A percentile compares a stretch with the other conserved stretches of the same genome.
Conservation (phyloP, 2,329 filamentous ascomycete genomes). For the Ceratocystis destructans region DNA sequence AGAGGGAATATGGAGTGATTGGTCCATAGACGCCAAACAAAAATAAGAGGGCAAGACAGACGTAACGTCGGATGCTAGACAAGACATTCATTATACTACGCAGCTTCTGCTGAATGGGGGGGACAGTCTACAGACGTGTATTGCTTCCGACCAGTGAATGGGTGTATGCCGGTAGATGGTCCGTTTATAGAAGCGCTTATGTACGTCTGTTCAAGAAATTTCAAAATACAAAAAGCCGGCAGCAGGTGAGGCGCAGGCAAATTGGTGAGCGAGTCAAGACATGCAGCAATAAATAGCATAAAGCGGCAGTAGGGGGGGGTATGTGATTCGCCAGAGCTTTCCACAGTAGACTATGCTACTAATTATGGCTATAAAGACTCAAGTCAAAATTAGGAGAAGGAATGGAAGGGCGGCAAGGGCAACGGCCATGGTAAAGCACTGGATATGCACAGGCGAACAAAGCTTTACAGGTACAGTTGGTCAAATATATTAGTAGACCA, state of each 20-base stretch:
- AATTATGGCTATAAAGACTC: not conserved
- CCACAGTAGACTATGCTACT: not conserved
- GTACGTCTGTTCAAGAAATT: not conserved
- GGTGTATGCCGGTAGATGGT: not conserved
- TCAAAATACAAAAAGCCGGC: not conserved
- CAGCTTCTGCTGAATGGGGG: not conserved
- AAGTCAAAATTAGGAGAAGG: not conserved
- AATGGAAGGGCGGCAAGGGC: not conserved
- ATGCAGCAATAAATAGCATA: not conserved
- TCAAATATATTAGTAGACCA: not conserved
- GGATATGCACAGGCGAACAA: not conserved
- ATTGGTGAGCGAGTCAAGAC: not conserved
- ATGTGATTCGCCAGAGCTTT: not conserved
- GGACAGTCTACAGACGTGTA: not conserved
- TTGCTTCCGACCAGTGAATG: not conserved
- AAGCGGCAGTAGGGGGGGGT: not conserved
- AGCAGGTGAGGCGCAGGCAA: not conserved
- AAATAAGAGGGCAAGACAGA: not conserved
- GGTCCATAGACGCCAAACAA: not conserved
- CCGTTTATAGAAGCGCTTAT: not conserved
- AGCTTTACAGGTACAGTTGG: not conserved
- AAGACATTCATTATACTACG: slow-evolving; percentile 1
- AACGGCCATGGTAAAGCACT: not conserved
- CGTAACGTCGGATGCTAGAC: not conserved
- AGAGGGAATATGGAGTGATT: not conserved